Base-by-base conservation (phyloP, 345 rosid genomes). In the Conringia planisiliqua region DNA sequence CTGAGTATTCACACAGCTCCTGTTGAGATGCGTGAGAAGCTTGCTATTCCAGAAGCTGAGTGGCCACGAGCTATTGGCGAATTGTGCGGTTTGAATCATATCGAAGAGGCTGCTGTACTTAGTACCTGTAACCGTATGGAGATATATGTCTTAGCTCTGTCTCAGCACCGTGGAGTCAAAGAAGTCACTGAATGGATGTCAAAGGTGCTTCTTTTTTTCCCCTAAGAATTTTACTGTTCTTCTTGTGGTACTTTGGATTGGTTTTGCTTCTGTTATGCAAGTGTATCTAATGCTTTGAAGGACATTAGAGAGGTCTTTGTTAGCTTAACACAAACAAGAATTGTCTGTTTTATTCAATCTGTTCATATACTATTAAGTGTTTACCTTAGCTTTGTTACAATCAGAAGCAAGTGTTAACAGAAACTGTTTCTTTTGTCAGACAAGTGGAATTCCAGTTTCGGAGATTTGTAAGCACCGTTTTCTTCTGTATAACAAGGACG, bases 161-260 rank as follows among this genome's bases (percentile, higher is more conserved):
- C 96, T 52, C 96, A 87, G 81, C 88, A 86, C 40, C 92, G 96
- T 64, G 92, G 96, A 55, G 89, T 89, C 16, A 86, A 83, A 85
- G 92, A 89, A 85, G 96, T 89, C 7, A 87, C 90, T n/a, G 96
- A 86, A 30, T 89, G 92, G 92, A 87, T 89, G 96, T 86, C 96
- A 16, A 89, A 89, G 97, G 99, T 95, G 52, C 51, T 66, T 66
- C 62, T 22, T 69, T 46, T 74, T 20, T 10, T 0, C 30, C 30
- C 16, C 2, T 27, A 35, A 14, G 3, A 38, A 38, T 40, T 11
- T 20, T 51, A 39, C 1, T 38, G 48, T 5, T 57, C 62, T 30
- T 55, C 30, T 40, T 42, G 0, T 76, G 61, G 26, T 29, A 1
- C 42, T 68, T 54, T 29, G 27, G 30, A 44, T 44, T 42, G 51